phyloP scores from a whole-genome alignment of 2,329 filamentous ascomycete genomes.

The Venturia effusa region DNA sequence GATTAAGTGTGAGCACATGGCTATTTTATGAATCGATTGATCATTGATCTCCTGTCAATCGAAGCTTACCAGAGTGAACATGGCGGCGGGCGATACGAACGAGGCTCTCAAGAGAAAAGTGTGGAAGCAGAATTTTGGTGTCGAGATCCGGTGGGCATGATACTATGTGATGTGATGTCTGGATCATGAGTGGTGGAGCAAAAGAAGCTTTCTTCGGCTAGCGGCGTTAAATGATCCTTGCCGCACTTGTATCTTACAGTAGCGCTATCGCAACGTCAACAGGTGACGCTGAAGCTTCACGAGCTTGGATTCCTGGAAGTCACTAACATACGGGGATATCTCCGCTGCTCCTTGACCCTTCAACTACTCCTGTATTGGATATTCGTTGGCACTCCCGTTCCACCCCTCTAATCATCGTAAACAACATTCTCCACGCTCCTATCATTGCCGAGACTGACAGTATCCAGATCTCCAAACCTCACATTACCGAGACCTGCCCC shows the following conservation, averaged over 20 bases:
- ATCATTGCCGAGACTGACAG: not conserved
- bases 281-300: no score
- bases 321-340: not conserved
- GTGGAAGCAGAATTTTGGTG: not conserved
- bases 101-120: not conserved
- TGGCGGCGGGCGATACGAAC: not conserved
- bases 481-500: not conserved
- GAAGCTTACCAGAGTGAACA: slow-evolving; percentile 12
- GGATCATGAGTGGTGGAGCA: not conserved
- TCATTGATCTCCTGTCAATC: not conserved
- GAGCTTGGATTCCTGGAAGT: not conserved
- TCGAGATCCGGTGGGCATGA: not conserved
- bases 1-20: not conserved
- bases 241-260: no score
- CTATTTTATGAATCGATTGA: not conserved
- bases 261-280: no score
- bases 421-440: not conserved
- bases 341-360: not conserved
- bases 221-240: not conserved
- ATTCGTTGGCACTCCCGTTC: not conserved
- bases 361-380: not conserved
- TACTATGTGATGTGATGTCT: not conserved
- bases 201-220: not conserved
- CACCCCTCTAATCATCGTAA: not conserved
- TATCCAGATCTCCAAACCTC: not conserved